Evolutionary conservation across 192 early-diverging fungal genomes (phyloP), one percentile per base, ranked within the genome.

Genomic region (Linnemannia schmuckeri): DNA sequence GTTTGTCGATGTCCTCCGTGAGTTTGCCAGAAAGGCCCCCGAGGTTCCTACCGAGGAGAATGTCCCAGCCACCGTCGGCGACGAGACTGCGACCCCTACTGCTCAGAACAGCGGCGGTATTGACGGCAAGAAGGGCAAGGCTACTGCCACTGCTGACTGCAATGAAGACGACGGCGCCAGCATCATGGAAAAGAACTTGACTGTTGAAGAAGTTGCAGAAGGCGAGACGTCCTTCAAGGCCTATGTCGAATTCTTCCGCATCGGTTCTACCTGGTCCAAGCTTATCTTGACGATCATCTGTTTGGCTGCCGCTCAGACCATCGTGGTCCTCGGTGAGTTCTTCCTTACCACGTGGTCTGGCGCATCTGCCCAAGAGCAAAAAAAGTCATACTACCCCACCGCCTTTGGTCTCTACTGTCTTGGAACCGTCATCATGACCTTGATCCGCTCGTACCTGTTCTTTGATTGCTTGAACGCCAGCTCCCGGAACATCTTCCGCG

Each of bases 271-370:
- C 3, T 52, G 46, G 54, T 47, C 68, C 37, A 70, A 52, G n/a
- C 78, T 88, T 15, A 22, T 47, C 3, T 8, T 87, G 38, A 52
- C 78, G 22, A 27, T 57, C 3, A n/a, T 85, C 15, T 44, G 78
- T 18, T n/a, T 89, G 40, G 13, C 75, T 24, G 27, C 46, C 2
- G 81, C 54, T 33, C 88, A 88, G 61, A 54, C 63, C 18, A 72
- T 47, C 17, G 17, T 82, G 18, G 49, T 78, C 22, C 35, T 72
- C 27, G 83, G 85, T 0, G 89, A 93, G 75, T 90, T 80, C 70
- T 94, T 86, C 77, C 76, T 94, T 1, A 70, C 93, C 7, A 79
- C 49, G 12, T 94, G 93, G 93, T 83, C 93, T 13, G 57, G 70
- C 7, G 37, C 80, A n/a, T 52, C 71, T 42, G 52, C 68, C 1